Conservation (phyloP, 2,329 filamentous ascomycete genomes). For the Fusarium verticillioides region DNA sequence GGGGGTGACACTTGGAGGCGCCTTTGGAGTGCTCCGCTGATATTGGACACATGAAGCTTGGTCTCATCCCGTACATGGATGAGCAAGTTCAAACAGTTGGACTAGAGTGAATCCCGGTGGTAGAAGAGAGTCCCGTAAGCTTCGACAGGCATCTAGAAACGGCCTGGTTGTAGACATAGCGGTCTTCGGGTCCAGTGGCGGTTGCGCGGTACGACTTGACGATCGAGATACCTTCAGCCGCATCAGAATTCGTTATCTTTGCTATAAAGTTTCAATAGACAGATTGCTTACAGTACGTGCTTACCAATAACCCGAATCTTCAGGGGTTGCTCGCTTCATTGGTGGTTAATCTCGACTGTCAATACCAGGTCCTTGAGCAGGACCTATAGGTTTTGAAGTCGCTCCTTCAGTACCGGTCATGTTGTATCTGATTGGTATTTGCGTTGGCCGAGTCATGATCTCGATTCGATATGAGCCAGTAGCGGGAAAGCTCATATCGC, state of each 20-base stretch:
- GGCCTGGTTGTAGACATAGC: too few species aligned
- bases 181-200: too few species aligned
- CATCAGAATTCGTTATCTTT: too few species aligned
- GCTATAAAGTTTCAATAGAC: fast-evolving
- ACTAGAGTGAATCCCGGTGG: fast-evolving
- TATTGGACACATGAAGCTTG: neutral
- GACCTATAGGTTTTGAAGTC: fast-evolving
- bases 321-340: neutral
- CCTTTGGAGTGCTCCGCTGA: neutral
- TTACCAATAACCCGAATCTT: fast-evolving
- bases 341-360: neutral
- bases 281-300: neutral
- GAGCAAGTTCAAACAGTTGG: neutral
- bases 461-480: neutral
- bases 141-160: neutral
- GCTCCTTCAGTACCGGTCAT: fast-evolving
- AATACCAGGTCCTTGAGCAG: too few species aligned
- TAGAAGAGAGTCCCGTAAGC: neutral
- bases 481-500: too few species aligned
- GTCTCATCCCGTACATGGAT: too few species aligned
- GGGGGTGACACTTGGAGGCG: too few species aligned
- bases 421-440: fast-evolving
- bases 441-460: fast-evolving
- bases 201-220: too few species aligned
- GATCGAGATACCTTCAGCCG: neutral